Evolutionary conservation across 352 stramenopile genomes (phyloP).

Genomic region (Phytopythium sindhum): DNA sequence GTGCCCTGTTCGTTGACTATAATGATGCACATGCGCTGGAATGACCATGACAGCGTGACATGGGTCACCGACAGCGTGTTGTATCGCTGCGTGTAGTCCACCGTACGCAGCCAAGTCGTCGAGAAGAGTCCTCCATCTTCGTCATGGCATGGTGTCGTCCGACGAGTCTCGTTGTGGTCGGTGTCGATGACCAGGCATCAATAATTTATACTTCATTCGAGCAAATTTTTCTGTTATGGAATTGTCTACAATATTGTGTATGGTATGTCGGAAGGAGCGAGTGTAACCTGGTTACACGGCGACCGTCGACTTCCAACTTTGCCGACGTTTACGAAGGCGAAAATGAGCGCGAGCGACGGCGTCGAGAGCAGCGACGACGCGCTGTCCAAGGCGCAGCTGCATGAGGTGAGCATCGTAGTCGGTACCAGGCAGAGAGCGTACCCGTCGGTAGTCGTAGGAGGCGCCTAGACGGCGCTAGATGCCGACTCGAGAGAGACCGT

Average conservation of each 20-base stretch:
- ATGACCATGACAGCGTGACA: too few species aligned
- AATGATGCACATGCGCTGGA: too few species aligned
- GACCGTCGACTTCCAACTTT: too few species aligned
- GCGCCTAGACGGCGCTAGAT: background rate
- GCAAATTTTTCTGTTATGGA: too few species aligned
- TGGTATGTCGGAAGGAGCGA: background rate
- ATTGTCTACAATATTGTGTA: background rate
- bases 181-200: too few species aligned
- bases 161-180: too few species aligned
- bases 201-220: too few species aligned
- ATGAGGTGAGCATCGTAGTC: constrained; percentile 33
- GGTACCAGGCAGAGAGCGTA: background rate
- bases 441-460: background rate
- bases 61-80: too few species aligned
- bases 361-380: constrained; percentile 20
- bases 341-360: constrained; percentile 24
- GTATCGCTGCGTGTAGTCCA: too few species aligned
- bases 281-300: constrained; percentile 6
- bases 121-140: too few species aligned
- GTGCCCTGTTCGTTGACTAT: background rate
- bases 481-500: background rate
- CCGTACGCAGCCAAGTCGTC: too few species aligned
- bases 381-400: constrained; percentile 65
- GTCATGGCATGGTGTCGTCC: too few species aligned
- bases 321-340: background rate